Evolutionary conservation across 371 early-diverging fungal genomes (phyloP), one percentile per base, ranked within the genome.

Genomic region (Gilbertella persicaria): DNA sequence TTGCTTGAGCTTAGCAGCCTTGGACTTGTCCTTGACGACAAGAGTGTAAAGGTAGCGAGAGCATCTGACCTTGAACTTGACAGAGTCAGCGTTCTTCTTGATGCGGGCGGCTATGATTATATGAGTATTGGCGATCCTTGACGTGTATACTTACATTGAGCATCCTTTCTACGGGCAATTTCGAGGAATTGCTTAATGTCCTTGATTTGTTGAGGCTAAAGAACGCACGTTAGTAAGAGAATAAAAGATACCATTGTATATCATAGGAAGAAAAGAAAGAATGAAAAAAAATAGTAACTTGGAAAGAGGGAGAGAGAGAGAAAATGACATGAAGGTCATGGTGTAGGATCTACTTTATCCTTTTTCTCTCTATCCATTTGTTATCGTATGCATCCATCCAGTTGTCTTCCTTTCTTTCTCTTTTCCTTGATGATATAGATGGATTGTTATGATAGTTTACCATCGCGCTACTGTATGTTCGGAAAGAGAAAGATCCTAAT

Each of bases 31-130:
- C 56, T 94, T 86, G 62, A 97, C 92, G 54, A 93, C 90, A 59
- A 98, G 87, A 60, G 99, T 98, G 92, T 97, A 97, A 66, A 98
- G 88, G 87, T 94, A 96, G 69, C 87, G 86, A 53, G 96, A 92
- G 89, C 97, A 94, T 72, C 99, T 89, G 67, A 97, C 92, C 95
- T 98, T 98, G 92, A 98, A 97, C 89, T 98, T 98, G 91, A 86
- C 83, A 69, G 87, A 78, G 69, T 83, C 84, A 70, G 90, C 91
- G 87, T 91, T 97, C 93, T 95, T 95, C 95, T 97, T 97, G 85
- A 98, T 89, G 73, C 86, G 89, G 66, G 94, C 92, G 67, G 91
- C 89, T 91, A 49, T 55, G 17, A 53, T 40, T 37, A 42, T 0
- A 49, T 8, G 59, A 45, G 29, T 28, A n/a, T n/a, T n/a, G n/a